Evolutionary conservation across 768 basidiomycete genomes (phyloP).

Genomic region (Polyporus arcularius): DNA sequence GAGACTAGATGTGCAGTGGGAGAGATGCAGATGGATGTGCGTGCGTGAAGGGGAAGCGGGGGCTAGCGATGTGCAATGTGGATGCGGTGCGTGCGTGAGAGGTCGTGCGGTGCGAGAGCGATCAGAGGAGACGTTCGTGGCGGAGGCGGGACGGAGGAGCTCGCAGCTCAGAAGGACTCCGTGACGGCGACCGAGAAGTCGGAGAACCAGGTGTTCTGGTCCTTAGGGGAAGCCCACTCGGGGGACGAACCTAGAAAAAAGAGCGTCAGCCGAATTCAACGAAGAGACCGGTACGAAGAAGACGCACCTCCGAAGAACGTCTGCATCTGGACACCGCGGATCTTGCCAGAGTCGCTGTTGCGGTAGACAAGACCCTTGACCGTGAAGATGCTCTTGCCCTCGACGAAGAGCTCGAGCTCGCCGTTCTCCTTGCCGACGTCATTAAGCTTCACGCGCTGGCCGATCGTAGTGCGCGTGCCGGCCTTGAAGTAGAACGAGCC

Average conservation of each 20-base stretch:
- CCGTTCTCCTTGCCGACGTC: slow-evolving; percentile 70
- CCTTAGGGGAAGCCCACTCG: slow-evolving; percentile 59
- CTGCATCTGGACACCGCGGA: slow-evolving; percentile 72
- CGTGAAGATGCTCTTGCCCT: slow-evolving; percentile 65
- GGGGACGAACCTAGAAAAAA: slow-evolving; percentile 41
- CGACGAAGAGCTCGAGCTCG: slow-evolving; percentile 65
- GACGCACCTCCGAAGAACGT: slow-evolving; percentile 75
- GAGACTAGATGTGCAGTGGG: not conserved
- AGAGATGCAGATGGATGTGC: not conserved
- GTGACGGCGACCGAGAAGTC: slow-evolving; percentile 69
- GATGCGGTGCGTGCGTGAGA: not conserved
- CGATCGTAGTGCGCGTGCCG: slow-evolving; percentile 69
- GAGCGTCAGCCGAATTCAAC: slow-evolving; percentile 3
- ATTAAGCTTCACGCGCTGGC: slow-evolving; percentile 74
- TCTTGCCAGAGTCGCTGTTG: slow-evolving; percentile 46
- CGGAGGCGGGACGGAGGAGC: slow-evolving; percentile 2
- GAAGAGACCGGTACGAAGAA: slow-evolving; percentile 14
- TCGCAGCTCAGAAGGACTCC: slow-evolving; percentile 38
- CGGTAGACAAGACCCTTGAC: slow-evolving; percentile 57
- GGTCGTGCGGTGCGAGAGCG: not conserved
- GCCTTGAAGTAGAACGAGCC: slow-evolving; percentile 65
- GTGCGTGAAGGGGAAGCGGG: slow-evolving; percentile 1
- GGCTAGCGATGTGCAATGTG: not conserved
- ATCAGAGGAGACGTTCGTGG: slow-evolving; percentile 4
- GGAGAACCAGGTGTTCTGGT: slow-evolving; percentile 65